Base-by-base conservation (phyloP, 83 land plant species). In the Picea mariana region DNA sequence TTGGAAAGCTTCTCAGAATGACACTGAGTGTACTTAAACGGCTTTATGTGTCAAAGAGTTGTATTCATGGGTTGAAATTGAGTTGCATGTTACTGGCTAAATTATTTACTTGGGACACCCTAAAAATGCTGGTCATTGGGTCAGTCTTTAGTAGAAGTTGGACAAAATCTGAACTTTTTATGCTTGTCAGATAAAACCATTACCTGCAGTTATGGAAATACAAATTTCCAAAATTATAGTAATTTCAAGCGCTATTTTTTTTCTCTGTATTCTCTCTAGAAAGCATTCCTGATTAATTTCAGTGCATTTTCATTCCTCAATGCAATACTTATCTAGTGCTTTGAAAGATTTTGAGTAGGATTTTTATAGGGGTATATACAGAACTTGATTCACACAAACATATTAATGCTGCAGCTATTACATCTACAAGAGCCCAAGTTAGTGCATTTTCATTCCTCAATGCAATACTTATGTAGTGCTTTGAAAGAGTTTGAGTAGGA, bases 271-370 rank as follows among this genome's bases (percentile, higher is more conserved):
- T 38, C 9, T 68, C 58, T 68, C 8, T 68, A 68, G n/a, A 68
- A 1, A 68, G 38, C 20, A 31, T 68, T 38, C 73, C 73, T 68
- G 38, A 0, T 68, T 31, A 31, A 16, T 68, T 13, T 34, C 38
- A 31, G 26, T 13, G 38, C 40, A 52, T 68, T 68, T 68, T 20
- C 16, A 34, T 31, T 68, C 17, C 44, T 68, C 6, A 68, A 31
- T 16, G 7, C 9, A 6, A 13, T 34, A 40, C 34, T 68, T 34
- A 20, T 34, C 9, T 68, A 68, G 18, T 68, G 44, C 31, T 67
- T 67, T 67, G 72, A 38, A 38, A 34, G 40, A 68, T n/a, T 67
- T 67, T 68, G 73, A 34, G 58, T 52, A 52, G 58, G 58, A 52
- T 11, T 52, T 52, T 52, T 31, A 52, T 11, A 52, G 15, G 58